Base-by-base conservation (phyloP, 2,329 filamentous ascomycete species). In the Penicillium sp. region DNA sequence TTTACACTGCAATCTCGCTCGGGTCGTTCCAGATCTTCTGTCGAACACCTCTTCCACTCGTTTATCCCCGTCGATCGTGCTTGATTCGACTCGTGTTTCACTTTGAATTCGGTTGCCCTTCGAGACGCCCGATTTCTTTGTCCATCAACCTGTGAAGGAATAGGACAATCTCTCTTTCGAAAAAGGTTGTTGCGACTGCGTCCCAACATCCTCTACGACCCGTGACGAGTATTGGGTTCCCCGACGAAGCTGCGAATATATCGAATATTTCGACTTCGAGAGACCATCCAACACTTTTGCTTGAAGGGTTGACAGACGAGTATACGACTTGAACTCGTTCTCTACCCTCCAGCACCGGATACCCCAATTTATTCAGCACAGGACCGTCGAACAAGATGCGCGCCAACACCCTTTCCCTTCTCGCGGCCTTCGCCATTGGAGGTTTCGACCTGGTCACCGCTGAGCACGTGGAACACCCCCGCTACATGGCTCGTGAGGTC, bases 341-440 rank as follows among this genome's bases (percentile, higher is more conserved):
- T 67, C 62, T 62, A 66, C 63, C 59, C 62, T 66, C 62, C 42
- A 56, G 49, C 53, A 42, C 38, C 28, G 33, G 7, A 37, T 54
- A 38, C 58, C 61, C 55, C 9, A 49, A 19, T 44, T 51, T 44
- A 49, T 40, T 47, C 51, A 33, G 50, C 57, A 59, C 45, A 61
- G 53, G 40, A 45, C 47, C 53, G 40, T 57, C 58, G 26, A 60
- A 60, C 69, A 72, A 61, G 22, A 79, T 78, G 76, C 70, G 75
- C 42, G 59, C 69, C 51, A 68, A 68, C 37, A 63, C 68, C 35
- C 64, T 73, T 42, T 71, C 75, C 40, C 60, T 75, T 24, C 63
- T 79, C 45, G 70, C 72, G 57, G 75, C 73, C 51, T 70, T 77
- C 60, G 74, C 75, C 53, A 62, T 77, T 17, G 76, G 75, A 54